Conservation (phyloP, 2,329 filamentous ascomycete species). For the Penicillium glabrum region DNA sequence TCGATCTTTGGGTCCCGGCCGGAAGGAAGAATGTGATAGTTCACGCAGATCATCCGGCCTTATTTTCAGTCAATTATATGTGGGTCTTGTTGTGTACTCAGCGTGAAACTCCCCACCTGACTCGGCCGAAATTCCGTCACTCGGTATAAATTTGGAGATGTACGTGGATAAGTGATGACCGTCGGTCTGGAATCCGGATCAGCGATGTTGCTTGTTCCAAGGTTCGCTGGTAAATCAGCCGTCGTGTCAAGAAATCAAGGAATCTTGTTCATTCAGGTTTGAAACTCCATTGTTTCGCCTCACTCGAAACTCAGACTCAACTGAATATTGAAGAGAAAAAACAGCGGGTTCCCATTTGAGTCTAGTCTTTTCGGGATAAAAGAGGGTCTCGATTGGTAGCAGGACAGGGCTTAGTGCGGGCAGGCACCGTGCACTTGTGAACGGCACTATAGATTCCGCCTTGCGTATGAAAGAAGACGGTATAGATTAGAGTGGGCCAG, state of each 20-base stretch:
- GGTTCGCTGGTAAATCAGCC: neutral
- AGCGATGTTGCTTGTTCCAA: too few species aligned
- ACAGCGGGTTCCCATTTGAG: neutral
- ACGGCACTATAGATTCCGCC: neutral
- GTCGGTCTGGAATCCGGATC: neutral
- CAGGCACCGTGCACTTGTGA: neutral
- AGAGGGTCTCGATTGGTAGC: neutral
- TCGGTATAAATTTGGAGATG: neutral
- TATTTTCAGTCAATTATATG: neutral
- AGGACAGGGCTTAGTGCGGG: neutral
- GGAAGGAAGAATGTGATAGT: neutral
- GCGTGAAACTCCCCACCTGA: neutral
- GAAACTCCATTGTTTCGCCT: neutral
- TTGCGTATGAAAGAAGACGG: neutral
- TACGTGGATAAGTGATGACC: neutral
- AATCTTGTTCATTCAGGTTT: neutral
- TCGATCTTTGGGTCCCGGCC: neutral
- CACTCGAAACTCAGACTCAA: neutral
- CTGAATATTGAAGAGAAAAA: neutral
- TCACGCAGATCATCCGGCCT: neutral
- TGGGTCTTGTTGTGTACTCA: neutral
- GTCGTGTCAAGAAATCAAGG: neutral
- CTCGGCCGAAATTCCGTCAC: neutral
- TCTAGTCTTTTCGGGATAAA: neutral
- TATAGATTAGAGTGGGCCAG: neutral